Base-by-base conservation (phyloP, 345 rosid genomes). In the Eucalyptus curtisii region DNA sequence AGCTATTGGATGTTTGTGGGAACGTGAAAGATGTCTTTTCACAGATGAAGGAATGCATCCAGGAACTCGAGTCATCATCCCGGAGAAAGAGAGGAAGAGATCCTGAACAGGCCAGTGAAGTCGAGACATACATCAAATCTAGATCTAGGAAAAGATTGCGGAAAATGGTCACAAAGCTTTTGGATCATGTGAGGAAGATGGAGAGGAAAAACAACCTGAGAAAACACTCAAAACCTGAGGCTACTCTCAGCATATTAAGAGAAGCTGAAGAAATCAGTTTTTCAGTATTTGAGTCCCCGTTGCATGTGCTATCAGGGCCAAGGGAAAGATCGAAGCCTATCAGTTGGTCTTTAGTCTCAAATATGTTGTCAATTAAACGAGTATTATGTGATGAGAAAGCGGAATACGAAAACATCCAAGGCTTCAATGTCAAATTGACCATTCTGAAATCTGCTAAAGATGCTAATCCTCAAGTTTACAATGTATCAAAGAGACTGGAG, bases 401-500 rank as follows among this genome's bases (percentile, higher is more conserved):
- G 3, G 47, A 76, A 37, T 20, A 76, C 27, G 76, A 64, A 15
- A n/a, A n/a, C n/a, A n/a, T 64, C 71, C 19, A 64, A 64, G 19
- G 76, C 37, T 64, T n/a, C 3, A 1, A 64, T 64, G 76, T 64
- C 20, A 0, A n/a, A n/a, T 64, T n/a, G 37, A 64, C 76, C 76
- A n/a, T 64, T 64, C 1, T 64, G 45, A 37, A 37, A 20, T 64
- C 37, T 64, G 71, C 71, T 64, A 64, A n/a, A 13, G 71, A 64
- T 64, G 71, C 71, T n/a, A 86, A 88, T 49, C 49, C 57, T 27
- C 88, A 87, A 90, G 90, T 55, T 12, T 49, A 89, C 14, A 82
- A 44, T 27, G 17, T 76, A 48, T 53, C 87, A 76, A 91, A 91
- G 89, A 89, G 59, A 87, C 40, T 92, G 66, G 68, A 91, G 76